Base-by-base conservation (phyloP, 768 basidiomycete species). In the Termitomyces eurrhizus region DNA sequence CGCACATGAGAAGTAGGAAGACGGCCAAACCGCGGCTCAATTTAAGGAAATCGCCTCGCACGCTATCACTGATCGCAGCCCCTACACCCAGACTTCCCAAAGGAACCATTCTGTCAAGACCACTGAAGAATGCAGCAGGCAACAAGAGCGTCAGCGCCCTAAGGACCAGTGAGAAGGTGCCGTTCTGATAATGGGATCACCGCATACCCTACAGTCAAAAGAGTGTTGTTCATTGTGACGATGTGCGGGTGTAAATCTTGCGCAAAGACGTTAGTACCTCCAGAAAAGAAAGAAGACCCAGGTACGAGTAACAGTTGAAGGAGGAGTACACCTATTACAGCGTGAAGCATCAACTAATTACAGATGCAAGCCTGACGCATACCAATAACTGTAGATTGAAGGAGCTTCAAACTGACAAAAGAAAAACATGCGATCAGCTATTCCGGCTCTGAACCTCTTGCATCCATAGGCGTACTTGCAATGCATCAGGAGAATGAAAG, bases 301-400 rank as follows among this genome's bases (percentile, higher is more conserved):
- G 89, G 89, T 54, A 90, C 77, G 32, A 92, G 81, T 2, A 92
- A 76, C 1, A 90, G 77, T 66, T 89, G 89, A 16, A 92, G 77
- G 24, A 92, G 70, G 8, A 89, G 78, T 11, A 90, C 88, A 26
- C 89, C 87, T 85, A 29, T 7, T 35, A 16, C 24, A 37, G 45
- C 14, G 44, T 32, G 18, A 54, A 26, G 21, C 9, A 11, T 26
- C 9, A 32, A 16, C 3, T 11, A 36, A 50, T n/a, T 16, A 35
- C 14, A 51, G 51, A 7, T 13, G 9, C 18, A 52, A 39, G 26
- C 21, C 21, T 14, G n/a, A 36, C 36, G 36, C 72, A n/a, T 56
- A 83, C 86, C 88, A 33, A 83, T 77, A 49, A 90, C 83, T 0
- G 88, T 90, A 0, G 86, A 82, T 65, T 90, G 88, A 42, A 90